These are phyloP conservation scores for Macroventuria anomochaeta DNA, from an alignment of 2,329 filamentous ascomycete species.

Conservation along the genomic window DNA sequence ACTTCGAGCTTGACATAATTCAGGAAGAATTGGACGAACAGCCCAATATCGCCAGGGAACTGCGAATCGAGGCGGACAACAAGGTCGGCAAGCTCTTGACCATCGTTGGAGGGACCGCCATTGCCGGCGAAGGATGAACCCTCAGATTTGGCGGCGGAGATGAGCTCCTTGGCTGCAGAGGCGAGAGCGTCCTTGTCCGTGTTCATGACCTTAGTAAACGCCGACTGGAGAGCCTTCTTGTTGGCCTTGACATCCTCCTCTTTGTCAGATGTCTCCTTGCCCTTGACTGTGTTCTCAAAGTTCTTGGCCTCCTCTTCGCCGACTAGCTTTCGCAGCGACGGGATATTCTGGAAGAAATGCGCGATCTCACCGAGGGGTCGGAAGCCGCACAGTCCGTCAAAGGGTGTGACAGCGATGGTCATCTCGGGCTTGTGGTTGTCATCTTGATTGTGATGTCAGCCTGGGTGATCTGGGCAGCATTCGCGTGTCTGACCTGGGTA, in stretches of 20 bases:
- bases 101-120: constrained; percentile 71
- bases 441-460: constrained; percentile 54
- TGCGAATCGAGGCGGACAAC: constrained; percentile 78
- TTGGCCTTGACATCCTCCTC: constrained; percentile 60
- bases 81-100: constrained; percentile 76
- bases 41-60: constrained; percentile 85
- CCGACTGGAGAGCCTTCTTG: constrained; percentile 76
- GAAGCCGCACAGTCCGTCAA: constrained; percentile 96
- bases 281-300: constrained; percentile 58
- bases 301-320: constrained; percentile 55
- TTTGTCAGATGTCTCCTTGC: constrained; percentile 58
- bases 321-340: constrained; percentile 56
- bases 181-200: constrained; percentile 71
- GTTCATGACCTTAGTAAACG: constrained; percentile 83
- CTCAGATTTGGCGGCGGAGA: constrained; percentile 72
- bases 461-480: background rate
- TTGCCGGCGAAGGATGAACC: constrained; percentile 76
- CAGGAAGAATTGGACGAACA: constrained; percentile 96
- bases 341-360: constrained; percentile 76
- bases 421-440: constrained; percentile 99
- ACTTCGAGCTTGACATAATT: constrained; percentile 89
- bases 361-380: constrained; percentile 84
- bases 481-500: constrained; percentile 68
- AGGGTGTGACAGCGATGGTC: constrained; percentile 96
- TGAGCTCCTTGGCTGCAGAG: constrained; percentile 70